phyloP scores from a whole-genome alignment of 495 filamentous ascomycete genomes.

The Astrothelium macrocarpum region DNA sequence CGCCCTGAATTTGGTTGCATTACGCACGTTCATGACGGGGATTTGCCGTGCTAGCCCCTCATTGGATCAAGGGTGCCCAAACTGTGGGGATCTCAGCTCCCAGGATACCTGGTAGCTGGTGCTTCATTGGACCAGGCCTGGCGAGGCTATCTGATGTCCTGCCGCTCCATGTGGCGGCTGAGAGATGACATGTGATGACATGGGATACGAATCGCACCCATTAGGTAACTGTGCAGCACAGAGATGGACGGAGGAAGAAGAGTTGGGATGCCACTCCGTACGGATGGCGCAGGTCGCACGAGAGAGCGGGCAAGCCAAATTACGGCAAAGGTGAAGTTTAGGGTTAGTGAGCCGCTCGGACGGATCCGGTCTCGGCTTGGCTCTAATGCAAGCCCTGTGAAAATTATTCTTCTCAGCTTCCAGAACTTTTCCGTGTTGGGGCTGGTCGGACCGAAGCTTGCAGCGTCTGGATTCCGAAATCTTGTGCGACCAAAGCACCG shows the following conservation, averaged over 20 bases:
- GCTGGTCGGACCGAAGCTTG: background rate
- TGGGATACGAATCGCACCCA: background rate
- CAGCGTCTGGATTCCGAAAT: background rate
- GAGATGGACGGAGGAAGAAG: too few species aligned
- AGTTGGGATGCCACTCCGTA: too few species aligned
- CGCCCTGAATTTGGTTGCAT: background rate
- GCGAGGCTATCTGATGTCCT: too few species aligned
- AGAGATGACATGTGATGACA: background rate
- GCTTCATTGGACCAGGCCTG: background rate
- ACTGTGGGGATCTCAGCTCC: background rate
- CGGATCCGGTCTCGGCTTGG: background rate
- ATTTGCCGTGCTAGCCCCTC: background rate
- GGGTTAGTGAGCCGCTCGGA: too few species aligned
- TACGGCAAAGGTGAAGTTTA: too few species aligned
- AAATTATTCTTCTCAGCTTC: background rate
- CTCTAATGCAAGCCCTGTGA: background rate
- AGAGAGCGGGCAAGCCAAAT: too few species aligned
- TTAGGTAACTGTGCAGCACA: too few species aligned
- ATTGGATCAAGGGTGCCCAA: background rate
- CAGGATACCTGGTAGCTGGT: background rate
- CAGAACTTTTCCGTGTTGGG: background rate
- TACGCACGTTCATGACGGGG: background rate
- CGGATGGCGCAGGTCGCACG: too few species aligned
- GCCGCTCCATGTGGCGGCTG: too few species aligned
- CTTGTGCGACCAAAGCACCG: background rate